phyloP scores from a whole-genome alignment of 2,329 filamentous ascomycete species.

The Dothistroma septosporum region DNA sequence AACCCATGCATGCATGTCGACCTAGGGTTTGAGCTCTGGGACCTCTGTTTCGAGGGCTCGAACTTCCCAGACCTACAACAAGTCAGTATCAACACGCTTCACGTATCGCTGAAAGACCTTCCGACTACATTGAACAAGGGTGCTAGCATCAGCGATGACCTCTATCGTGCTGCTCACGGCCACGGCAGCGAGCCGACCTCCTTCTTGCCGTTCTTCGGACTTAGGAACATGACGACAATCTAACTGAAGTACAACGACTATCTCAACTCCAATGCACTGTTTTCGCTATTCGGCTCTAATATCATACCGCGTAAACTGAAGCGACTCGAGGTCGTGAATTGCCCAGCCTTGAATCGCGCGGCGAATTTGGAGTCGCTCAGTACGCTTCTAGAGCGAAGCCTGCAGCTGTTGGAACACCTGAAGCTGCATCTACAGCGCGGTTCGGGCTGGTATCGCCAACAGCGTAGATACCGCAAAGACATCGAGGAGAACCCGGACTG shows the following conservation, averaged over 20 bases:
- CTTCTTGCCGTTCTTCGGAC: slow-evolving; percentile 17
- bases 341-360: slow-evolving; percentile 12
- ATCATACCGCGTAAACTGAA: slow-evolving; percentile 20
- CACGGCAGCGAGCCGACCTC: background rate
- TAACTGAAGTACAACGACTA: slow-evolving; percentile 9
- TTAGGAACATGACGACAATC: slow-evolving; percentile 20
- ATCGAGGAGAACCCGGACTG: slow-evolving; percentile 18
- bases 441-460: background rate
- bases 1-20: background rate
- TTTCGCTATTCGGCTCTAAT: slow-evolving; percentile 16
- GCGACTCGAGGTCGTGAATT: slow-evolving; percentile 21
- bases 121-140: slow-evolving; percentile 5
- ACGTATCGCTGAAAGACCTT: background rate
- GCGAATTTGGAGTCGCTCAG: slow-evolving; percentile 9
- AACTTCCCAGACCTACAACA: slow-evolving; percentile 16
- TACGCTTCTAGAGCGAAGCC: slow-evolving; percentile 17
- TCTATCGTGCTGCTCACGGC: background rate
- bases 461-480: slow-evolving; percentile 4
- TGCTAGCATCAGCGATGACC: background rate
- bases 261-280: slow-evolving; percentile 7
- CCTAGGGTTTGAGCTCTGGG: slow-evolving; percentile 12
- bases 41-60: slow-evolving; percentile 19
- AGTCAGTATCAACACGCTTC: slow-evolving; percentile 11
- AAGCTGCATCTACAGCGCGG: slow-evolving; percentile 18
- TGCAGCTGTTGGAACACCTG: slow-evolving; percentile 18